Evolutionary conservation across 805 yeast genomes (phyloP).

Genomic region (Komagataella ulmi): DNA sequence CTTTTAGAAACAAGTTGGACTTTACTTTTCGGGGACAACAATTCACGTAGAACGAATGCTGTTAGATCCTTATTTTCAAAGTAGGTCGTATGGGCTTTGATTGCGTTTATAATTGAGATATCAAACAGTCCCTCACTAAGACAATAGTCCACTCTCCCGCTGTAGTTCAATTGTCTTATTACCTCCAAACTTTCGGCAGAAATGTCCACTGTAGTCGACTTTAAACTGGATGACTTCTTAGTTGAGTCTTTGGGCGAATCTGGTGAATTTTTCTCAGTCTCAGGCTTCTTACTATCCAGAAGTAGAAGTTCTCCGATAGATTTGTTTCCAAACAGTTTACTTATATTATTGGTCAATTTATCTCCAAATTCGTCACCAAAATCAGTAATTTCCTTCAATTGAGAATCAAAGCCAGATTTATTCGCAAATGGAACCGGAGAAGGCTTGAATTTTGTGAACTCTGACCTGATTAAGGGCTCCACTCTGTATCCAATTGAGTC

Average conservation of each 20-base stretch:
- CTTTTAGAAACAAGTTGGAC: background rate
- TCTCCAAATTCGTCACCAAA: constrained; percentile 28
- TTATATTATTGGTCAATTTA: constrained; percentile 8
- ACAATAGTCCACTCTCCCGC: constrained; percentile 74
- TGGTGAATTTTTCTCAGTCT: background rate
- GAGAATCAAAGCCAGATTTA: constrained; percentile 34
- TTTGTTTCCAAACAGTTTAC: constrained; percentile 1
- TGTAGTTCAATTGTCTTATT: constrained; percentile 40
- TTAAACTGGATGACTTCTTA: constrained; percentile 4
- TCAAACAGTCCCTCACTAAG: constrained; percentile 72
- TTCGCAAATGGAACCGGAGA: constrained; percentile 41
- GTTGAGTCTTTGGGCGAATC: constrained; percentile 4
- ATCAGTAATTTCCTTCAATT: constrained; percentile 20
- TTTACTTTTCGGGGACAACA: constrained; percentile 12
- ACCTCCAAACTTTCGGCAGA: constrained; percentile 16
- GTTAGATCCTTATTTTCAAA: constrained; percentile 82
- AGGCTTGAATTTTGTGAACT: constrained; percentile 37
- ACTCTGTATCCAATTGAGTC: constrained; percentile 87
- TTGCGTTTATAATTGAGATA: constrained; percentile 63
- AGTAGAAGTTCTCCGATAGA: background rate
- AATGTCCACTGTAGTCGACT: constrained; percentile 12
- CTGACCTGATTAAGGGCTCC: constrained; percentile 63
- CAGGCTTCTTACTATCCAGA: background rate
- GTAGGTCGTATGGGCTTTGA: constrained; percentile 82
- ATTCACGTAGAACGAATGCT: constrained; percentile 57